Conservation (phyloP, 352 stramenopile species). For the Phytophthora pini region DNA sequence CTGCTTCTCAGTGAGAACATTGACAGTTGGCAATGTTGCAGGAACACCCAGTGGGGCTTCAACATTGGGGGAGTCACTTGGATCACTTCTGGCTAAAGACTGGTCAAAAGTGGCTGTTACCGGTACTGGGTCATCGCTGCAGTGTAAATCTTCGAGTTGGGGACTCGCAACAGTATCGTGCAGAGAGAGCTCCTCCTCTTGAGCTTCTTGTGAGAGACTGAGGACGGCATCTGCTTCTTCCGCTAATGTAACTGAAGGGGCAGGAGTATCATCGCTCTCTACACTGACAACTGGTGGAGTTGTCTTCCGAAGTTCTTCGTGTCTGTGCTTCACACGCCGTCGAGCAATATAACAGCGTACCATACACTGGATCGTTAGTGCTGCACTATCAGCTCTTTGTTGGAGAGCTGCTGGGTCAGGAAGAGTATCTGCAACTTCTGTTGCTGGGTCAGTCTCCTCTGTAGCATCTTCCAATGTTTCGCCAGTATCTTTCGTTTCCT, state of each 20-base stretch:
- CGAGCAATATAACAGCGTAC: slow-evolving; percentile 45
- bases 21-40: not conserved
- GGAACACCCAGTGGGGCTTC: slow-evolving; percentile 1
- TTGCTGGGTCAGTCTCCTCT: not conserved
- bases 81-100: not conserved
- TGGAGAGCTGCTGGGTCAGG: not conserved
- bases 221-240: not conserved
- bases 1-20: slow-evolving; percentile 1
- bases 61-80: not conserved
- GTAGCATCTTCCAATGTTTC: not conserved
- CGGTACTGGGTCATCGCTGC: not conserved
- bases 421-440: not conserved
- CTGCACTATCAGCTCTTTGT: slow-evolving; percentile 26
- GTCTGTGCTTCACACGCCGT: slow-evolving; percentile 34
- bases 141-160: not conserved
- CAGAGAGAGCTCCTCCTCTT: not conserved
- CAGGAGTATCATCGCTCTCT: not conserved
- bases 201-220: not conserved
- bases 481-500: not conserved
- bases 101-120: not conserved
- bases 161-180: not conserved
- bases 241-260: not conserved
- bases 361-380: slow-evolving; percentile 47
- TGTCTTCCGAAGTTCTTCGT: slow-evolving; percentile 13
- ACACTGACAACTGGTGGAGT: not conserved